Evolutionary conservation across 1,284 basidiomycete genomes (phyloP).

Genomic region (Golubevia pallescens): DNA sequence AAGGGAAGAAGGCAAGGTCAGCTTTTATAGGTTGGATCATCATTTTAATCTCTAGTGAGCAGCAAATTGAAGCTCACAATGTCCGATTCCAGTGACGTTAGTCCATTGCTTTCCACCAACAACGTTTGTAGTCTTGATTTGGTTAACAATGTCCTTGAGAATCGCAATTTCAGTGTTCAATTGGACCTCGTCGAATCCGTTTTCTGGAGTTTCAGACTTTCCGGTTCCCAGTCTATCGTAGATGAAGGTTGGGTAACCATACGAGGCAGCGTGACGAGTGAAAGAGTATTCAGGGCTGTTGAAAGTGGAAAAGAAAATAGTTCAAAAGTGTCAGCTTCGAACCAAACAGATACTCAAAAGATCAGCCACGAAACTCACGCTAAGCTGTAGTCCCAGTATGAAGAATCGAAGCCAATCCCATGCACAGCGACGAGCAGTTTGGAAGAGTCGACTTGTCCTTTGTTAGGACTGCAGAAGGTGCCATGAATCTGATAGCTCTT

Average conservation of each 20-base stretch:
- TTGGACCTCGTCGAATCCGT: slow-evolving; percentile 17
- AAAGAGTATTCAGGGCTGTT: slow-evolving; percentile 5
- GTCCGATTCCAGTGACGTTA: slow-evolving; percentile 16
- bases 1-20: no score
- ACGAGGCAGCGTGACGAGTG: slow-evolving; percentile 4
- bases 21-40: no score
- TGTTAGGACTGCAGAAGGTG: no score
- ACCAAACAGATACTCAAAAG: no score
- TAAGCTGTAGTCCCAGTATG: no score
- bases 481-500: no score
- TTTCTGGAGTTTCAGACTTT: slow-evolving; percentile 11
- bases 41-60: no score
- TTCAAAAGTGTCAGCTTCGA: no score
- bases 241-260: slow-evolving; percentile 11
- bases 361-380: no score
- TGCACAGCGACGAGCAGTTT: no score
- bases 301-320: neutral
- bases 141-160: slow-evolving; percentile 9
- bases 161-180: slow-evolving; percentile 18
- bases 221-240: slow-evolving; percentile 22
- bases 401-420: no score
- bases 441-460: no score
- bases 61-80: slow-evolving; percentile 5
- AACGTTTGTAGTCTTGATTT: slow-evolving; percentile 10
- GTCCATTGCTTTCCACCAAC: slow-evolving; percentile 14